These are phyloP conservation scores for Cladosporium sp. DNA, from an alignment of 2,329 filamentous ascomycete species.

Conservation along the genomic window DNA sequence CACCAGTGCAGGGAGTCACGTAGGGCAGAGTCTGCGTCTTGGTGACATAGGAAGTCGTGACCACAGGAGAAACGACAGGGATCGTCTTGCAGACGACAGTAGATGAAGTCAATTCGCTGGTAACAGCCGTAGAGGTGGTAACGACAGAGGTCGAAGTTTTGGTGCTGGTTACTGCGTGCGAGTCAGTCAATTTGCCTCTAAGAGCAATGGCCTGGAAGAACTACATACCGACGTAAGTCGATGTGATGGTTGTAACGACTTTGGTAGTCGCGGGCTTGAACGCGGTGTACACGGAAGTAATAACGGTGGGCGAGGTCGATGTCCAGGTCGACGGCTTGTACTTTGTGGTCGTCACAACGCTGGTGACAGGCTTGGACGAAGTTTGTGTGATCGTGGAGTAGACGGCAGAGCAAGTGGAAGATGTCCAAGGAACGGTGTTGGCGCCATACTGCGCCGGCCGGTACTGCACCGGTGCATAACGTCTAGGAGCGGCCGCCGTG, in stretches of 20 bases:
- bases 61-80: slow-evolving; percentile 7
- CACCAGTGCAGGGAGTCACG: slow-evolving; percentile 18
- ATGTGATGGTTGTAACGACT: slow-evolving; percentile 4
- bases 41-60: neutral
- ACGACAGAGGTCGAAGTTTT: slow-evolving; percentile 13
- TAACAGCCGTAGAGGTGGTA: neutral
- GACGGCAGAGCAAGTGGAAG: slow-evolving; percentile 18
- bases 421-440: slow-evolving; percentile 18
- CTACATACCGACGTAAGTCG: slow-evolving; percentile 8
- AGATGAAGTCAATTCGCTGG: slow-evolving; percentile 7
- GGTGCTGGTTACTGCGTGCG: slow-evolving; percentile 9
- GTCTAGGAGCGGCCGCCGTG: slow-evolving; percentile 5
- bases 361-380: slow-evolving; percentile 7
- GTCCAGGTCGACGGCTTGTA: slow-evolving; percentile 19
- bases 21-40: slow-evolving; percentile 13
- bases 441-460: neutral
- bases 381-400: slow-evolving; percentile 14
- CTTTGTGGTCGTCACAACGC: slow-evolving; percentile 12
- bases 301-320: slow-evolving; percentile 10
- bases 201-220: neutral
- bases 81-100: slow-evolving; percentile 18
- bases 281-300: slow-evolving; percentile 15
- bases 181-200: neutral
- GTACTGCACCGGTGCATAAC: slow-evolving; percentile 6
- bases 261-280: slow-evolving; percentile 15